These are phyloP conservation scores for Tylopilus sp. DNA, from an alignment of 1,284 basidiomycete species.

Conservation along the genomic window DNA sequence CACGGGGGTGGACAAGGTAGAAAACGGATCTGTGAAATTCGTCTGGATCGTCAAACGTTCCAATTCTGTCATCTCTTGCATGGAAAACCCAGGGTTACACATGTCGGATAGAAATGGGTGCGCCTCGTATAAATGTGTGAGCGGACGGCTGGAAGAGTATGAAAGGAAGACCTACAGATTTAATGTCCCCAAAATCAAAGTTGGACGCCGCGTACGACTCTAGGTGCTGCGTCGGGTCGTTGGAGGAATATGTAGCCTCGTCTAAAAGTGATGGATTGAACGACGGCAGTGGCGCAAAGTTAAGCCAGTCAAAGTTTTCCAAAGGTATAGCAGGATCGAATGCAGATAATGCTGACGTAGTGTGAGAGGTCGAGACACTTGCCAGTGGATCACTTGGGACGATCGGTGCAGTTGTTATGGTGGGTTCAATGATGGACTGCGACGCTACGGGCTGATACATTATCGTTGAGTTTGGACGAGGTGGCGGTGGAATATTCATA, in stretches of 20 bases:
- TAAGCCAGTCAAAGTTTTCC: conserved; percentile 23
- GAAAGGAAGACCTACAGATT: conserved; percentile 27
- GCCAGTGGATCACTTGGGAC: neutral
- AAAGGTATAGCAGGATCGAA: neutral
- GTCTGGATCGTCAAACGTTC: conserved; percentile 25
- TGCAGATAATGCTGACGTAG: neutral
- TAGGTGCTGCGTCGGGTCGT: conserved; percentile 9
- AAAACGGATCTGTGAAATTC: conserved; percentile 37
- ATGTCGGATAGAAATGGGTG: neutral
- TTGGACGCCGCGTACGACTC: conserved; percentile 7
- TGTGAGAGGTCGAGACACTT: neutral
- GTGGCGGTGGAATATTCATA: conserved; percentile 29
- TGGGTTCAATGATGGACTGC: conserved; percentile 8
- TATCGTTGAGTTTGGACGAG: conserved; percentile 47
- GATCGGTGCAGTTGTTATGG: neutral
- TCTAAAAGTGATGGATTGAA: conserved; percentile 15
- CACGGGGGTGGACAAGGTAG: conserved; percentile 1
- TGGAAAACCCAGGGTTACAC: conserved; percentile 15
- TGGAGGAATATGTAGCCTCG: neutral
- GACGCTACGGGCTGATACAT: conserved; percentile 48
- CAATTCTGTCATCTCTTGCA: conserved; percentile 26
- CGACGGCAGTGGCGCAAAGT: conserved; percentile 3
- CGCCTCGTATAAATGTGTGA: conserved; percentile 12
- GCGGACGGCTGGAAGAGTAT: neutral
- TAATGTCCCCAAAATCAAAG: conserved; percentile 19